Conservation (phyloP, 169 alveolate genomes). For the Sarcocystis neurona region DNA sequence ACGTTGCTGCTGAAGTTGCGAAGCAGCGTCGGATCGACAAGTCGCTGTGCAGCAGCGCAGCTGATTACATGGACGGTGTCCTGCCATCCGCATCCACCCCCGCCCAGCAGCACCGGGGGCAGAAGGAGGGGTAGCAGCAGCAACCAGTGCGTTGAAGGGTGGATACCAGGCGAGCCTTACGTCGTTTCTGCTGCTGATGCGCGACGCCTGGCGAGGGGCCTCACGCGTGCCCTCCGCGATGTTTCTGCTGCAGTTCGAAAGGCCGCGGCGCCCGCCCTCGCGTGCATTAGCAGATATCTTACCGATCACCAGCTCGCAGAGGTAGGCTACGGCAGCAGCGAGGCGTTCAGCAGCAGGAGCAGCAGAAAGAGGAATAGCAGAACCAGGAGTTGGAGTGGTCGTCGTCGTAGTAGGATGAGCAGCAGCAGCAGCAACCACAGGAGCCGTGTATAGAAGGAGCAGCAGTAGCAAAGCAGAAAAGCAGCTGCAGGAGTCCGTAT, state of each 20-base stretch:
- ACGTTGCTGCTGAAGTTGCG: constrained; percentile 60
- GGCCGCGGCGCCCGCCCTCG: constrained; percentile 61
- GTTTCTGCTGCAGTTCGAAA: constrained; percentile 52
- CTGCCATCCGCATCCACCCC: too few species aligned
- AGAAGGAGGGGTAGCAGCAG: background rate
- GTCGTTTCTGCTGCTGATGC: constrained; percentile 5
- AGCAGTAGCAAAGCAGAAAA: too few species aligned
- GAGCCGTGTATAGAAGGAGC: too few species aligned
- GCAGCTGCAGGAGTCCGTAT: background rate
- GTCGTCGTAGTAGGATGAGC: too few species aligned
- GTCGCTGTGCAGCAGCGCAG: constrained; percentile 60
- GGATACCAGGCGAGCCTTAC: background rate
- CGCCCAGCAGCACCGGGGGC: too few species aligned
- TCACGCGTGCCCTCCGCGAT: constrained; percentile 55
- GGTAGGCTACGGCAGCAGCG: constrained; percentile 19
- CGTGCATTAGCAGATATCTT: constrained; percentile 47
- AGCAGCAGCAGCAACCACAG: too few species aligned
- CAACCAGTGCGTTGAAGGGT: too few species aligned
- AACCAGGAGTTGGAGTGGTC: too few species aligned
- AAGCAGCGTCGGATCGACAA: constrained; percentile 55
- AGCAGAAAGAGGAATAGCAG: background rate
- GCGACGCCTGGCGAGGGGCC: constrained; percentile 44
- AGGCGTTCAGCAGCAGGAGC: background rate
- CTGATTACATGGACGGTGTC: constrained; percentile 53
- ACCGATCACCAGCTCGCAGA: constrained; percentile 31